These are phyloP conservation scores for Sutorius australiensis DNA, from an alignment of 768 basidiomycete genomes.

Conservation along the genomic window DNA sequence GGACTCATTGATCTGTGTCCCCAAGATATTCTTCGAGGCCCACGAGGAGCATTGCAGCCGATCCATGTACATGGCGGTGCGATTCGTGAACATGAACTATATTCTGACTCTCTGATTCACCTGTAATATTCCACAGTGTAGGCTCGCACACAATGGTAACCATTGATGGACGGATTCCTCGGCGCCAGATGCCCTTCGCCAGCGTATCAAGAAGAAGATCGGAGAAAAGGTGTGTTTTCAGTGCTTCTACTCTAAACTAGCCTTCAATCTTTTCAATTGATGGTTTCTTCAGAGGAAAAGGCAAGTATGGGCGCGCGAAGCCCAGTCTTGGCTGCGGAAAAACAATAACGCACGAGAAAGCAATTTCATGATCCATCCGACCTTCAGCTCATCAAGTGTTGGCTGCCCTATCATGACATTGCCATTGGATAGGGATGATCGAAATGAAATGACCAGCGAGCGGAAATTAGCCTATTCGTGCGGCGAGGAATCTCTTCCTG, in stretches of 20 bases:
- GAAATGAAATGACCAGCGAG: background rate
- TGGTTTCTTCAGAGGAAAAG: background rate
- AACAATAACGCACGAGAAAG: background rate
- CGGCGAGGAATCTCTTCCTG: background rate
- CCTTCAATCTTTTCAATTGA: background rate
- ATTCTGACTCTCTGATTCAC: no score
- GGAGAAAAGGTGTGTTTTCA: background rate
- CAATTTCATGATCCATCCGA: background rate
- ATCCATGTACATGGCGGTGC: background rate
- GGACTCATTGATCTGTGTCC: no score
- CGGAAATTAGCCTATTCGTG: background rate
- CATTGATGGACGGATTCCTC: background rate
- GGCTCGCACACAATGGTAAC: background rate
- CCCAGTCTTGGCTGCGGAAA: background rate
- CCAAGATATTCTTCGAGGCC: background rate
- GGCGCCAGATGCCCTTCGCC: background rate
- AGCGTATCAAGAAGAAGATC: background rate
- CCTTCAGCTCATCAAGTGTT: no score
- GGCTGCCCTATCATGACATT: no score
- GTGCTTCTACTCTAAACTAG: background rate
- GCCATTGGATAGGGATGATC: background rate
- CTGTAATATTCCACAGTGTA: background rate
- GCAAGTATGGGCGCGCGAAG: background rate
- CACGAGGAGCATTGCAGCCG: background rate
- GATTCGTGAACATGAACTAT: no score